phyloP scores from a whole-genome alignment of 345 rosid genomes.

The Hypericum androsaemum region DNA sequence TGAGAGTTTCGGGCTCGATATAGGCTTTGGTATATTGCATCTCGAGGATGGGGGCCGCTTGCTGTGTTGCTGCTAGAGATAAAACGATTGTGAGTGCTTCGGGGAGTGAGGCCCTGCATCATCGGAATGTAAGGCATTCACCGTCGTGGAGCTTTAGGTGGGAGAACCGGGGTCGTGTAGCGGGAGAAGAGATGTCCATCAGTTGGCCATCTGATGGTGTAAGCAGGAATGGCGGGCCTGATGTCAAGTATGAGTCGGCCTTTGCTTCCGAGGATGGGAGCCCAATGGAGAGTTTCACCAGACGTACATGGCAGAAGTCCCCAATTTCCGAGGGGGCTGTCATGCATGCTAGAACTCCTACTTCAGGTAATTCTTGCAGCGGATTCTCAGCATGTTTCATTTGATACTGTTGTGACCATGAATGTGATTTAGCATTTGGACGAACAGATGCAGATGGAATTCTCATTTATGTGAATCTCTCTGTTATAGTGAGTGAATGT shows the following conservation, averaged over 20 bases:
- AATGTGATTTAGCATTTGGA: neutral
- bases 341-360: slow-evolving; percentile 32
- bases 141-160: slow-evolving; percentile 92
- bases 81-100: slow-evolving; percentile 56
- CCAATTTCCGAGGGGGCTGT: slow-evolving; percentile 41
- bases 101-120: slow-evolving; percentile 42
- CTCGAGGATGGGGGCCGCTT: slow-evolving; percentile 77
- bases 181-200: slow-evolving; percentile 76
- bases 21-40: slow-evolving; percentile 13
- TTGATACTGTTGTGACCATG: neutral
- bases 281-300: slow-evolving; percentile 42
- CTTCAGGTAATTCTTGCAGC: slow-evolving; percentile 50
- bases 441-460: no score
- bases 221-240: slow-evolving; percentile 42
- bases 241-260: slow-evolving; percentile 46
- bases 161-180: slow-evolving; percentile 95
- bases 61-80: slow-evolving; percentile 95
- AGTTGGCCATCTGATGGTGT: slow-evolving; percentile 63
- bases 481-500: no score
- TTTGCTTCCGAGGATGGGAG: slow-evolving; percentile 64
- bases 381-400: slow-evolving; percentile 7
- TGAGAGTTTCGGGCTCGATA: slow-evolving; percentile 11
- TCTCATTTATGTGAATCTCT: no score
- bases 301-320: slow-evolving; percentile 56
- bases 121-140: slow-evolving; percentile 60